Evolutionary conservation across 345 rosid genomes (phyloP).

Genomic region (Adansonia digitata): DNA sequence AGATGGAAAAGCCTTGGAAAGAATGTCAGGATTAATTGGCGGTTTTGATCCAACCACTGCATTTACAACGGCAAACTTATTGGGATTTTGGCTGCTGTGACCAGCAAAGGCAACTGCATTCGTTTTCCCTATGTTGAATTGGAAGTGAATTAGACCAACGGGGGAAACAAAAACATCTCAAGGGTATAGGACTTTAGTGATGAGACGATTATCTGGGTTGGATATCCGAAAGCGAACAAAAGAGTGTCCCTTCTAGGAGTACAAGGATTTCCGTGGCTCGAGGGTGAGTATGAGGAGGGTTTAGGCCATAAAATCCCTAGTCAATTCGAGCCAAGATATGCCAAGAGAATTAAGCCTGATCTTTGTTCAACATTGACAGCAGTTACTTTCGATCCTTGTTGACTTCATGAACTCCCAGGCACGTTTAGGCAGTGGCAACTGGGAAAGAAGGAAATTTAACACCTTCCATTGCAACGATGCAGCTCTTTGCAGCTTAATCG

Average conservation of each 20-base stretch:
- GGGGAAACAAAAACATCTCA: background rate
- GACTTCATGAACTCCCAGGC: background rate
- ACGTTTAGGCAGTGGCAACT: background rate
- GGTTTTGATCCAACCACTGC: background rate
- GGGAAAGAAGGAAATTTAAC: background rate
- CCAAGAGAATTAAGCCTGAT: too few relatives aligned
- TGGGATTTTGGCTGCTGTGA: background rate
- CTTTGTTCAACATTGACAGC: too few relatives aligned
- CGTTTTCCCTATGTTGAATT: background rate
- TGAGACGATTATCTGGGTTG: background rate
- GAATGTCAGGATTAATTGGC: background rate
- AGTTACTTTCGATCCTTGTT: background rate
- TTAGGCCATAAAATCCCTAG: too few relatives aligned
- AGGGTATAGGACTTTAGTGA: background rate
- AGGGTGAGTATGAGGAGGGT: too few relatives aligned
- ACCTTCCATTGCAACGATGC: background rate
- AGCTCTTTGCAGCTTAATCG: background rate
- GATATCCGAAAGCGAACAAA: too few relatives aligned
- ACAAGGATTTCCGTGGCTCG: too few relatives aligned
- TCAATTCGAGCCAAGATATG: too few relatives aligned
- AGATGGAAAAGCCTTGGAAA: background rate
- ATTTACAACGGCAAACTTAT: background rate
- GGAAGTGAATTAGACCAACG: background rate
- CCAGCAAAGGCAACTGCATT: constrained; percentile 3
- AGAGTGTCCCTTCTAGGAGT: too few relatives aligned